phyloP scores from a whole-genome alignment of 164 flowering plant genomes.

The Cinnamomum micranthum region DNA sequence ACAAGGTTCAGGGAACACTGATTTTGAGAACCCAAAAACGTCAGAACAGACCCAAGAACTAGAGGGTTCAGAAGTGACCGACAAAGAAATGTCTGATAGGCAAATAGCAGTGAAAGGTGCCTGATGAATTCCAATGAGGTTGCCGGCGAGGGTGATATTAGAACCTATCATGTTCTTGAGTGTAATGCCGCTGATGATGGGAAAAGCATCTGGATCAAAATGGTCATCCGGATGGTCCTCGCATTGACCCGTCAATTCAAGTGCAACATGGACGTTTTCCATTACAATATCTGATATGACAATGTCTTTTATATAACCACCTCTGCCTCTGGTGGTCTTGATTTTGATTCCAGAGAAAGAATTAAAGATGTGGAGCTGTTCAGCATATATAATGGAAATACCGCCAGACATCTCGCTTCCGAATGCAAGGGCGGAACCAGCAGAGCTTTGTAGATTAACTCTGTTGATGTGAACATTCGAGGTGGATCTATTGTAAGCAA shows the following conservation, averaged over 20 bases:
- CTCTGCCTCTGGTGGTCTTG: slow-evolving; percentile 55
- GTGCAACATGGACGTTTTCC: slow-evolving; percentile 38
- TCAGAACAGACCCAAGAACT: slow-evolving; percentile 56
- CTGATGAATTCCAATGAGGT: slow-evolving; percentile 47
- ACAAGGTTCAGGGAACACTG: slow-evolving; percentile 46
- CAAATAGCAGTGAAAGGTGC: slow-evolving; percentile 58
- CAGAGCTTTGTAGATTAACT: slow-evolving; percentile 34
- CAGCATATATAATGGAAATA: slow-evolving; percentile 40
- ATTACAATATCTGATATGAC: slow-evolving; percentile 35
- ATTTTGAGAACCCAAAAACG: slow-evolving; percentile 39
- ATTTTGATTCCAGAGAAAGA: slow-evolving; percentile 45
- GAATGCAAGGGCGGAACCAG: slow-evolving; percentile 55
- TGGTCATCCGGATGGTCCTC: slow-evolving; percentile 55
- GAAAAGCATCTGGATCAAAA: slow-evolving; percentile 53
- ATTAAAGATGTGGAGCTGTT: slow-evolving; percentile 30
- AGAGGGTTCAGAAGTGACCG: slow-evolving; percentile 28
- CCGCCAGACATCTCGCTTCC: slow-evolving; percentile 90
- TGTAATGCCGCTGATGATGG: slow-evolving; percentile 40
- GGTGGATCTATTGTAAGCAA: slow-evolving; percentile 50
- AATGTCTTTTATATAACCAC: slow-evolving; percentile 50
- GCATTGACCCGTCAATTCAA: slow-evolving; percentile 39
- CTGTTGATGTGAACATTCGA: slow-evolving; percentile 37
- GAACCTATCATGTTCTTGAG: slow-evolving; percentile 44
- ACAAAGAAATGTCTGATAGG: slow-evolving; percentile 45
- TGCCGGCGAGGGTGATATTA: slow-evolving; percentile 50